Conservation (phyloP, 176 grass and related monocot species). For the Oryza meridionalis region DNA sequence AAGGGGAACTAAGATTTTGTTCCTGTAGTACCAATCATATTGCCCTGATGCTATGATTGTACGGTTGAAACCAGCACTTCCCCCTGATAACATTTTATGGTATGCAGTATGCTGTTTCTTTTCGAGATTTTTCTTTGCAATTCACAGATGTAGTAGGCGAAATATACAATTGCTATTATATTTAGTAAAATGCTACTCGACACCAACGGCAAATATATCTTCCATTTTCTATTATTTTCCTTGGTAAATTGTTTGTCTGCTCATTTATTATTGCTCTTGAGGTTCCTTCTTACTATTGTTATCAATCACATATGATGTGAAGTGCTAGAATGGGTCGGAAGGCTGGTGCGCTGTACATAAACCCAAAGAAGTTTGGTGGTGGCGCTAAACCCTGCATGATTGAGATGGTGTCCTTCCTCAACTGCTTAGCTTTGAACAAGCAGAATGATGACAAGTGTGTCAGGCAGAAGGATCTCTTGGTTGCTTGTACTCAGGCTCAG, state of each 20-base stretch:
- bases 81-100: not conserved
- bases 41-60: not conserved
- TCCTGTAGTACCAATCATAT: not conserved
- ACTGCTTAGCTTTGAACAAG: constrained; percentile 88
- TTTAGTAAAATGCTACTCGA: not conserved
- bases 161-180: not conserved
- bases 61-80: not conserved
- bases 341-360: constrained; percentile 83
- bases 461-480: constrained; percentile 71
- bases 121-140: not conserved
- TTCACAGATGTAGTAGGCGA: not conserved
- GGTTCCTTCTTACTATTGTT: not conserved
- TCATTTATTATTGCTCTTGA: not conserved
- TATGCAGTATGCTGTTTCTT: not conserved
- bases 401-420: constrained; percentile 89
- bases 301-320: constrained; percentile 10
- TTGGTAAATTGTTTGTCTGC: too few species aligned
- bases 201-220: not conserved
- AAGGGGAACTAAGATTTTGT: not conserved
- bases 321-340: constrained; percentile 76
- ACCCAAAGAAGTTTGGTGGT: constrained; percentile 78
- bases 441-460: constrained; percentile 67
- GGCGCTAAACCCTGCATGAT: constrained; percentile 67
- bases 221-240: not conserved
- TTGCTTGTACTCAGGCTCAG: constrained; percentile 64